Percentiles rank a stretch among this genome's conserved stretches.
phyloP scores from a whole-genome alignment of 352 stramenopile species.

The Phytophthora litchii region DNA sequence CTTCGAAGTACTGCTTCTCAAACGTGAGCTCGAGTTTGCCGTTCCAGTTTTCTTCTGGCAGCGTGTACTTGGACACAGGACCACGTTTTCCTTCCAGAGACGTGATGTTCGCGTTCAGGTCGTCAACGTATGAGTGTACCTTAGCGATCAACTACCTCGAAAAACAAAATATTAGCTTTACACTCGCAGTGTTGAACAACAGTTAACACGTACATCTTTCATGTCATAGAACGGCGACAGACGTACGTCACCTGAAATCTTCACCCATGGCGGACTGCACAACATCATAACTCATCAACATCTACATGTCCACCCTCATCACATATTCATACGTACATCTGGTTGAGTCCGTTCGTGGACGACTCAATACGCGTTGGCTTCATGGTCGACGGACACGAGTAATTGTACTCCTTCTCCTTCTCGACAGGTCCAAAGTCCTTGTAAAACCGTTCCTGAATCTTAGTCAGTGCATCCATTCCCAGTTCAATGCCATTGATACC shows the following conservation, averaged over 20 bases:
- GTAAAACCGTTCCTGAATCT: constrained; percentile 91
- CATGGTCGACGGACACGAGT: constrained; percentile 79
- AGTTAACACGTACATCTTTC: constrained; percentile 60
- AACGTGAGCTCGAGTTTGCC: constrained; percentile 91
- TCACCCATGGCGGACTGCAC: constrained; percentile 83
- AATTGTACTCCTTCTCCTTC: constrained; percentile 89
- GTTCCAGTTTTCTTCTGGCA: constrained; percentile 74
- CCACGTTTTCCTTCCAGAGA: constrained; percentile 77
- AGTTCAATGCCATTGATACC: constrained; percentile 91
- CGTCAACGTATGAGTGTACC: neutral
- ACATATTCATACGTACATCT: constrained; percentile 50
- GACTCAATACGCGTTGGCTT: constrained; percentile 82
- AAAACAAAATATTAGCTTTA: neutral
- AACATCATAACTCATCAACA: constrained; percentile 1
- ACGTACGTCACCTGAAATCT: constrained; percentile 90
- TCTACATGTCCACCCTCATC: neutral
- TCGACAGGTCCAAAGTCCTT: constrained; percentile 82
- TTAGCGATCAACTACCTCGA: neutral
- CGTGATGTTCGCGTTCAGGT: constrained; percentile 47
- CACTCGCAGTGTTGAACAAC: neutral
- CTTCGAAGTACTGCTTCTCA: constrained; percentile 73
- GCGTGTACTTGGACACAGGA: constrained; percentile 89
- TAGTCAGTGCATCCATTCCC: constrained; percentile 76
- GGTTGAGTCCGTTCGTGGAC: constrained; percentile 69
- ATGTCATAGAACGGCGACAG: constrained; percentile 93